These are phyloP conservation scores for Salix arbutifolia DNA, from an alignment of 345 rosid species.

Conservation along the genomic window DNA sequence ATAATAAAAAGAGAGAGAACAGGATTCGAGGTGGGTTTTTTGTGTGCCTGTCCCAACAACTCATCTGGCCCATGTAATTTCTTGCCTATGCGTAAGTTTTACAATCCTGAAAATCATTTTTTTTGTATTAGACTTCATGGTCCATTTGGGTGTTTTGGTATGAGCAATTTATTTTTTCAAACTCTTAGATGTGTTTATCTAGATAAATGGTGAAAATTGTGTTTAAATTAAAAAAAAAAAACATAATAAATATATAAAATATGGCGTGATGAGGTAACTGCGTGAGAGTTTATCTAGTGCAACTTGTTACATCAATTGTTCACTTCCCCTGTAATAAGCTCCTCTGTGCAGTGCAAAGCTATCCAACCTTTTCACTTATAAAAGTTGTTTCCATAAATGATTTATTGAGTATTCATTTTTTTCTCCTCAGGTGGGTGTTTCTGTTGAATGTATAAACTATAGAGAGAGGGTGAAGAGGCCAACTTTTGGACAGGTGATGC, in stretches of 20 bases:
- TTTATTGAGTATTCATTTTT: not conserved
- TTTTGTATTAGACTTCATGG: not conserved
- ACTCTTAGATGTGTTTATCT: no score
- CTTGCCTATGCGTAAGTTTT: not conserved
- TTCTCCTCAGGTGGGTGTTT: conserved; percentile 62
- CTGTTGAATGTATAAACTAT: conserved; percentile 53
- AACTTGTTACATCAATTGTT: not conserved
- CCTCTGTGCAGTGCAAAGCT: not conserved
- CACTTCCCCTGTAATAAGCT: not conserved
- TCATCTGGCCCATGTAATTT: not conserved
- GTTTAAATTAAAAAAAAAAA: no score
- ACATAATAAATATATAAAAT: conserved; percentile 21
- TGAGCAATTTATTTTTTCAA: not conserved
- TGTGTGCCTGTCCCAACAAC: not conserved
- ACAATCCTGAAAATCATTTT: not conserved
- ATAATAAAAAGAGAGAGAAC: no score
- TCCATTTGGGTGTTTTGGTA: not conserved
- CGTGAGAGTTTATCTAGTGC: conserved; percentile 2
- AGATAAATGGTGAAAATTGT: no score
- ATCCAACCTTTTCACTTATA: not conserved
- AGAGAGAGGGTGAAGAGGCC: conserved; percentile 88
- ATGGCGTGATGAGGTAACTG: conserved; percentile 68
- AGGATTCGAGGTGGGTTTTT: not conserved
- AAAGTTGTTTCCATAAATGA: not conserved
- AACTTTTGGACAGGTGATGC: conserved; percentile 94